These are phyloP conservation scores for Carpinus viminea DNA, from an alignment of 306 rosid genomes.

Conservation along the genomic window DNA sequence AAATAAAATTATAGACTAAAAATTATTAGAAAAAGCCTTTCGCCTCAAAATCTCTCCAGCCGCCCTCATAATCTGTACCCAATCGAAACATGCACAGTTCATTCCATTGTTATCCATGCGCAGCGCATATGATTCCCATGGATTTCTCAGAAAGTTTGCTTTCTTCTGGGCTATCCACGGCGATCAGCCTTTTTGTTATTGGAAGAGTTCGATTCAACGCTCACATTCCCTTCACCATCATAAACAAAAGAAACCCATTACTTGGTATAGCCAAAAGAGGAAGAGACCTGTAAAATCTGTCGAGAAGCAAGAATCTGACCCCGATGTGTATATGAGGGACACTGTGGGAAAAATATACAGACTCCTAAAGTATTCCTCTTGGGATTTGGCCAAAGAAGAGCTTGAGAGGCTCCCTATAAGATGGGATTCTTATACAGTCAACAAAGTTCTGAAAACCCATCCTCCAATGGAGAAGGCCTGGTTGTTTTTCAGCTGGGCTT, in stretches of 20 bases:
- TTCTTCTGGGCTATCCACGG: constrained; percentile 6
- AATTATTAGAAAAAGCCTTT: too few relatives aligned
- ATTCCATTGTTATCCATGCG: constrained; percentile 14
- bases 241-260: constrained; percentile 36
- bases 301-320: constrained; percentile 16
- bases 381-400: constrained; percentile 66
- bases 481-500: constrained; percentile 83
- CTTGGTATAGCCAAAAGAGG: constrained; percentile 15
- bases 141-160: constrained; percentile 33
- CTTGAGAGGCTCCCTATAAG: constrained; percentile 46
- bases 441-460: constrained; percentile 73
- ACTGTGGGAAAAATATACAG: constrained; percentile 45
- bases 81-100: too few relatives aligned
- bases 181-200: background rate
- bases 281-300: constrained; percentile 17
- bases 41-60: too few relatives aligned
- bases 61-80: too few relatives aligned
- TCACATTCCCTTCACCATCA: constrained; percentile 42
- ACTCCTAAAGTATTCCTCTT: constrained; percentile 53
- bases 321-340: constrained; percentile 52
- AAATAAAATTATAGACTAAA: too few relatives aligned
- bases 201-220: constrained; percentile 19
- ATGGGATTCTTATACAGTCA: constrained; percentile 92
- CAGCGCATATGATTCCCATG: constrained; percentile 7
- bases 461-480: constrained; percentile 92